These are phyloP conservation scores for Metarhizium album DNA, from an alignment of 2,329 filamentous ascomycete species.

Conservation along the genomic window DNA sequence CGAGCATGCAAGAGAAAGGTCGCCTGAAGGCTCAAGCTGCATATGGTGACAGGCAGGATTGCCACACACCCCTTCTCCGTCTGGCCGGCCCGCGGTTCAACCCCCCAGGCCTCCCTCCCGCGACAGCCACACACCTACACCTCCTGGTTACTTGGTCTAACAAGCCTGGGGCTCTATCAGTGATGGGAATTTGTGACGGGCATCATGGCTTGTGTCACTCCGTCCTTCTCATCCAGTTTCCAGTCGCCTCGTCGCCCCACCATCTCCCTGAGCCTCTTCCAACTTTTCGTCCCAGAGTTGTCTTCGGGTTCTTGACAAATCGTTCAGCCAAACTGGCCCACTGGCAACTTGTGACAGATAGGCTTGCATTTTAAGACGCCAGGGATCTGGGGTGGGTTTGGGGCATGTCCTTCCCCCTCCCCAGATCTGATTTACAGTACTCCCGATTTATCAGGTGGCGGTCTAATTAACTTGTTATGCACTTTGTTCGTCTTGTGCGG, in stretches of 20 bases:
- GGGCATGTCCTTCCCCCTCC: constrained; percentile 9
- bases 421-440: constrained; percentile 13
- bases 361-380: constrained; percentile 3
- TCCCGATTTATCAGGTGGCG: constrained; percentile 1
- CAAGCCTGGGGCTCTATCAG: background rate
- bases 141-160: background rate
- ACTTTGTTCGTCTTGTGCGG: constrained; percentile 1
- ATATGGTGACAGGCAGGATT: background rate
- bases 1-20: background rate
- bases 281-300: constrained; percentile 9
- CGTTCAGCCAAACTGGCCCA: constrained; percentile 8
- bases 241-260: background rate
- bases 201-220: background rate
- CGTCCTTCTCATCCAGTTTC: background rate
- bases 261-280: constrained; percentile 6
- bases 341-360: constrained; percentile 12
- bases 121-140: background rate
- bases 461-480: background rate
- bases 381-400: constrained; percentile 5
- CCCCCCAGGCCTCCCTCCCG: background rate
- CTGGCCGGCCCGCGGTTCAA: background rate
- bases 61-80: background rate
- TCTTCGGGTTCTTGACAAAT: background rate
- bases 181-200: background rate
- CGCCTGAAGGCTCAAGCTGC: background rate